Evolutionary conservation across 2,329 filamentous ascomycete genomes (phyloP).

Genomic region (Aspergillus neotritici): DNA sequence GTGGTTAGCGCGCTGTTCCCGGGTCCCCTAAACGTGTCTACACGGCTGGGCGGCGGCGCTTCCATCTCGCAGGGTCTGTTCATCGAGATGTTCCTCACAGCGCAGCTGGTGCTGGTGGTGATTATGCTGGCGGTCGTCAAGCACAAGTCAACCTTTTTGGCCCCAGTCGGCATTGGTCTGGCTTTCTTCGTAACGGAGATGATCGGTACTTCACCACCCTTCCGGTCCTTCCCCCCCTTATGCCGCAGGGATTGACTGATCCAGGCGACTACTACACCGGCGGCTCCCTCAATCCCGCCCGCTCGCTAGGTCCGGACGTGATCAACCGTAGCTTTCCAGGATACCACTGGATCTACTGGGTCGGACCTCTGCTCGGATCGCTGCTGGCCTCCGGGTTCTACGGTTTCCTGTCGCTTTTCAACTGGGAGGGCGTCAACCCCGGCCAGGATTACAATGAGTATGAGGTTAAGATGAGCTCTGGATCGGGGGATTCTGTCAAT

Average conservation of each 20-base stretch:
- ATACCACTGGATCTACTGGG: conserved; percentile 50
- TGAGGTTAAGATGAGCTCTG: conserved; percentile 20
- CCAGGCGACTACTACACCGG: conserved; percentile 46
- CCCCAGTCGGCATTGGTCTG: conserved; percentile 66
- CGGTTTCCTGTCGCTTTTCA: conserved; percentile 41
- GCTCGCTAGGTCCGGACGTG: conserved; percentile 45
- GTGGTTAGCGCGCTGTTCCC: conserved; percentile 56
- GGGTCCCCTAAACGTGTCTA: conserved; percentile 51
- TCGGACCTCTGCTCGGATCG: conserved; percentile 43
- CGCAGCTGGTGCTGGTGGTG: conserved; percentile 58
- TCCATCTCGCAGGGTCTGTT: conserved; percentile 57
- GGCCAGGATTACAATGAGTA: conserved; percentile 52
- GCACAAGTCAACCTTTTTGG: conserved; percentile 65
- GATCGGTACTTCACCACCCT: conserved; percentile 30
- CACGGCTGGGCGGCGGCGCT: conserved; percentile 49
- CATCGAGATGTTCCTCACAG: conserved; percentile 62
- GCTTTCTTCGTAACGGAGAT: conserved; percentile 60
- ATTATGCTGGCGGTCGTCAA: conserved; percentile 69
- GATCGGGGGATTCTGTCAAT: conserved; percentile 17
- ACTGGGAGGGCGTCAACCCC: conserved; percentile 42
- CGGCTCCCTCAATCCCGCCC: conserved; percentile 45
- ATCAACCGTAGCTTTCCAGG: conserved; percentile 42
- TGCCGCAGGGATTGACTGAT: neutral
- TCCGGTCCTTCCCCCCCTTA: too few species aligned
- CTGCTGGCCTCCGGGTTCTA: conserved; percentile 48